A percentile compares a stretch with the other conserved stretches of the same genome.
Evolutionary conservation across 2,329 filamentous ascomycete genomes (phyloP).

Genomic region (Chaetomium strumarium): DNA sequence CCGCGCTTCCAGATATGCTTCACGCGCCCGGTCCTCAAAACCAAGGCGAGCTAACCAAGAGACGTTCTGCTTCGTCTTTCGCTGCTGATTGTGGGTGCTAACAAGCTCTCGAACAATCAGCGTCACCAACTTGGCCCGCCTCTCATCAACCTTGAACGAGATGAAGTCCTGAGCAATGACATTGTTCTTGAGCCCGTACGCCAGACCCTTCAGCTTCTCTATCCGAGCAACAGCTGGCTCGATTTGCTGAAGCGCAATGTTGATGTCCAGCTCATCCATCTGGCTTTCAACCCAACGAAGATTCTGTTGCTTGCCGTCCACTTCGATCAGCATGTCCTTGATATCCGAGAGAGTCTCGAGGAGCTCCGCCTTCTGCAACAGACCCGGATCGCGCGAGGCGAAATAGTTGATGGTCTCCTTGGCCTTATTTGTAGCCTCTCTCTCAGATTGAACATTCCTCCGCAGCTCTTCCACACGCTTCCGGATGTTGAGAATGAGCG

Average conservation of each 20-base stretch:
- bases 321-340: constrained; percentile 87
- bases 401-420: constrained; percentile 84
- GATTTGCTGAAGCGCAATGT: constrained; percentile 85
- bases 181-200: constrained; percentile 77
- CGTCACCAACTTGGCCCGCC: constrained; percentile 68
- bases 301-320: constrained; percentile 94
- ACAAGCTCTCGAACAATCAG: constrained; percentile 73
- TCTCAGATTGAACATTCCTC: constrained; percentile 77
- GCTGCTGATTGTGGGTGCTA: constrained; percentile 69
- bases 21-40: constrained; percentile 82
- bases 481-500: constrained; percentile 80
- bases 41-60: constrained; percentile 80
- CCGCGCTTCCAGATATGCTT: constrained; percentile 77
- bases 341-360: constrained; percentile 72
- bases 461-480: constrained; percentile 90
- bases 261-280: constrained; percentile 93
- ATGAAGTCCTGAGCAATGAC: constrained; percentile 86
- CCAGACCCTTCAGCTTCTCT: constrained; percentile 76
- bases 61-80: constrained; percentile 74
- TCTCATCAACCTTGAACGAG: constrained; percentile 81
- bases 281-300: constrained; percentile 92
- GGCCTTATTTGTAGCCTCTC: constrained; percentile 78
- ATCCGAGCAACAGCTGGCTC: constrained; percentile 78
- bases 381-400: constrained; percentile 67
- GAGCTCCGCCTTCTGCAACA: constrained; percentile 73